phyloP scores from a whole-genome alignment of 1,139 yeast genomes.

The Yamadazyma epiphylla region DNA sequence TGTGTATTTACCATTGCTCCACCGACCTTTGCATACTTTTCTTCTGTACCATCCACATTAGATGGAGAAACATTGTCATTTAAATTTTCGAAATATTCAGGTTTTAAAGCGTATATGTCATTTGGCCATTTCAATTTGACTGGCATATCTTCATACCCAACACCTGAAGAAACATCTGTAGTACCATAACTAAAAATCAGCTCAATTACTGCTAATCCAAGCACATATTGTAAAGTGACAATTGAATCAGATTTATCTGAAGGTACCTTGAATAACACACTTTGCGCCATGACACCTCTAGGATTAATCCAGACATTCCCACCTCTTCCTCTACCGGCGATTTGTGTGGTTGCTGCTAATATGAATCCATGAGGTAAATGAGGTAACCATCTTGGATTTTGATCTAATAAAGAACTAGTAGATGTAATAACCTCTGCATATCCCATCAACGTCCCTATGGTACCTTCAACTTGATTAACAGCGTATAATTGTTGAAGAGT shows the following conservation, averaged over 20 bases:
- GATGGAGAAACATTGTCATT: slow-evolving; percentile 28
- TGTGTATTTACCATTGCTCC: slow-evolving; percentile 86
- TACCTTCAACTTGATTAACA: slow-evolving; percentile 19
- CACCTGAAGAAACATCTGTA: slow-evolving; percentile 30
- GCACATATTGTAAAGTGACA: slow-evolving; percentile 82
- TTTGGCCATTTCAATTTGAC: slow-evolving; percentile 94
- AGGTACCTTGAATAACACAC: slow-evolving; percentile 66
- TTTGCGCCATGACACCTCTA: slow-evolving; percentile 81
- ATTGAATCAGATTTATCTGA: slow-evolving; percentile 40
- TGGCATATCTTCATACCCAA: slow-evolving; percentile 72
- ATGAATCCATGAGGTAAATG: slow-evolving; percentile 69
- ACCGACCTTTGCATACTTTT: slow-evolving; percentile 68
- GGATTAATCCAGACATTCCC: slow-evolving; percentile 97
- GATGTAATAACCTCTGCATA: slow-evolving; percentile 92
- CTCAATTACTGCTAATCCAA: slow-evolving; percentile 79
- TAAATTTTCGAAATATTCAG: slow-evolving; percentile 43
- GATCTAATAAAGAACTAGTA: slow-evolving; percentile 74
- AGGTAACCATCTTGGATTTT: slow-evolving; percentile 57
- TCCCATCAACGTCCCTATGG: slow-evolving; percentile 59
- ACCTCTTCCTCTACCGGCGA: slow-evolving; percentile 91
- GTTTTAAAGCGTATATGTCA: slow-evolving; percentile 75
- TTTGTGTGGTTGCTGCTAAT: slow-evolving; percentile 77
- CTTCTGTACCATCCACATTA: slow-evolving; percentile 38
- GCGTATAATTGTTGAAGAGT: slow-evolving; percentile 30
- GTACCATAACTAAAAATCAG: slow-evolving; percentile 65